Evolutionary conservation across 176 grass and related monocot species (phyloP), one percentile per base, ranked within the genome.

Genomic region (Juncus inflexus): DNA sequence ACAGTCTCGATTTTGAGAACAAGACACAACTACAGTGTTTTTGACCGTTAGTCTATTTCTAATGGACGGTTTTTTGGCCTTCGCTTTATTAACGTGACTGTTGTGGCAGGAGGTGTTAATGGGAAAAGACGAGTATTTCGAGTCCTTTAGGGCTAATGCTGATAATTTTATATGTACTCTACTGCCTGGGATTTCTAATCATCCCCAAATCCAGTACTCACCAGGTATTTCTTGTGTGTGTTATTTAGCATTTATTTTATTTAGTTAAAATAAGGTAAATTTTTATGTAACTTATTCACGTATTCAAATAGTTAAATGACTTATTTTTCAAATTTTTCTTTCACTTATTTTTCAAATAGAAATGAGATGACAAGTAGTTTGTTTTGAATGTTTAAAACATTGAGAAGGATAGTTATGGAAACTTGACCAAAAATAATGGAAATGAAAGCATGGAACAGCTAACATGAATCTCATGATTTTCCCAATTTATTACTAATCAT

Each of bases 151-250:
- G 0, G 60, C 55, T 13, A 96, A 96, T 78, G 87, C 91, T 8
- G 87, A 96, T 80, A 81, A 87, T 73, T 96, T 96, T 72, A 90
- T 96, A 63, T 96, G 91, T 70, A 86, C 70, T 64, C 91, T 96
- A n/a, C 81, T 96, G 4, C 91, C 91, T 0, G 87, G 87, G 39
- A 81, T 87, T 71, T 96, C 91, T 14, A 72, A 60, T 12, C 87
- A 9, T 47, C 79, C 87, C 0, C 91, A 90, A 67, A 83, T 96
- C 69, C 77, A 96, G 74, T 91, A 91, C 73, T 96, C 91, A 0
- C 87, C 91, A 54, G 91, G 86, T 85, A n/a, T n/a, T n/a, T n/a
- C n/a, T n/a, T n/a, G n/a, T n/a, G n/a, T n/a, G n/a, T n/a, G n/a
- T n/a, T n/a, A n/a, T n/a, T n/a, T n/a, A n/a, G n/a, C n/a, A n/a